phyloP scores from a whole-genome alignment of 208 protist genomes.

The Herpetomonas samuelpessoai region DNA sequence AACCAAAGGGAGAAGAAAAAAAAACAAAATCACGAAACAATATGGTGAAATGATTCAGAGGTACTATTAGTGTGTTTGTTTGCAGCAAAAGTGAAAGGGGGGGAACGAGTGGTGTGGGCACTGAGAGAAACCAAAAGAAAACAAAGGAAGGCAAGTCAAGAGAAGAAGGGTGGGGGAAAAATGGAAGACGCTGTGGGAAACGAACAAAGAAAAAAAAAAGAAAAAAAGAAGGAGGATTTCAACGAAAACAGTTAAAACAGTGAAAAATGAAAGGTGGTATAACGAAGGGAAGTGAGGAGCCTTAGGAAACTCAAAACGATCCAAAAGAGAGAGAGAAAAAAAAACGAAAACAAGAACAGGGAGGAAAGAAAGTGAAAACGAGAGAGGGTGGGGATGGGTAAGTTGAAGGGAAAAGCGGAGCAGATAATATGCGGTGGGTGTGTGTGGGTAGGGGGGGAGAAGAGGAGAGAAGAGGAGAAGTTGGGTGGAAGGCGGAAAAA shows the following conservation, averaged over 20 bases:
- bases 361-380: constrained; percentile 5
- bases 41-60: background rate
- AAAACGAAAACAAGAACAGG: constrained; percentile 14
- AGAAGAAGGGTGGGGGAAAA: background rate
- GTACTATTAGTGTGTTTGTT: no score
- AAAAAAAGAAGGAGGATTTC: constrained; percentile 9
- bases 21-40: constrained; percentile 14
- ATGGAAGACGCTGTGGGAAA: background rate
- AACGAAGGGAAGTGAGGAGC: background rate
- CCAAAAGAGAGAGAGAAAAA: constrained; percentile 11
- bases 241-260: no score
- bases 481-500: background rate
- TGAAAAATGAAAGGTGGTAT: no score
- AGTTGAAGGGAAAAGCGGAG: constrained; percentile 5
- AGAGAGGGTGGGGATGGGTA: background rate
- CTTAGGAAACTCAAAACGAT: constrained; percentile 9
- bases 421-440: background rate
- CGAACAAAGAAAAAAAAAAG: constrained; percentile 9
- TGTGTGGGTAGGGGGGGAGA: constrained; percentile 1
- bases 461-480: background rate
- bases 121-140: background rate
- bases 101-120: background rate
- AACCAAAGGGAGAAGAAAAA: constrained; percentile 11
- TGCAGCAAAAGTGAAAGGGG: no score
- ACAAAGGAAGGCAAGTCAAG: background rate